Evolutionary conservation across 2,329 filamentous ascomycete species (phyloP), one percentile per base, ranked within the genome.

Genomic region (Magnaporthiopsis rhizophila): DNA sequence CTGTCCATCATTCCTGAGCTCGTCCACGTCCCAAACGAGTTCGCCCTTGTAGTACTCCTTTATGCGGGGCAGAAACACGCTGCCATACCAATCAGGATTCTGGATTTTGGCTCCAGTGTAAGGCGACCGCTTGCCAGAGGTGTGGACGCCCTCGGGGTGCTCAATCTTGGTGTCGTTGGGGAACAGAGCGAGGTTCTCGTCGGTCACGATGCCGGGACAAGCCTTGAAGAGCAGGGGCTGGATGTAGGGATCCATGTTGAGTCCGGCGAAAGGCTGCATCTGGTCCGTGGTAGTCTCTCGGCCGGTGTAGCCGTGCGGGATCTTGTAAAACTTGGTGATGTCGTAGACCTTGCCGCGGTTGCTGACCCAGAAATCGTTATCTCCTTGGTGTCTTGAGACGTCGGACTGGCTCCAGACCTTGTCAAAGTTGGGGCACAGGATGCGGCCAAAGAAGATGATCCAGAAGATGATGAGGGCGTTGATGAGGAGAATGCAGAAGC

Each of bases 301-400:
- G 62, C 84, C 86, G 61, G 75, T 76, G 12, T 78, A 87, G 73
- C 91, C 94, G 78, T 99, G 95, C 65, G 96, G 86, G 28, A 84
- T 77, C 71, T 84, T 91, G 86, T 89, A 97, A 74, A 96, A 99
- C 65, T 93, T 90, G 63, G 88, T 86, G 59, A 99, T 86, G 71
- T 99, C 95, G 77, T 98, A 99, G 38, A 98, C 94, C 58, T 87
- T 86, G 67, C 95, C 95, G 65, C 88, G 89, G 69, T 96, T 87
- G 70, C 90, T 92, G 71, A 98, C 94, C 79, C 84, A 99, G 74
- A 88, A 97, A 72, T 97, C 90, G 64, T 87, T 81, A 8, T 82
- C 78, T n/a, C 86, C 89, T 69, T 85, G 81, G 71, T 97, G 94
- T 53, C 78, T 83, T 18, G 77, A 71, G 8, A 97, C 86, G 73